Evolutionary conservation across 2,329 filamentous ascomycete species (phyloP).

Genomic region (Calcarisporium arbuscula): DNA sequence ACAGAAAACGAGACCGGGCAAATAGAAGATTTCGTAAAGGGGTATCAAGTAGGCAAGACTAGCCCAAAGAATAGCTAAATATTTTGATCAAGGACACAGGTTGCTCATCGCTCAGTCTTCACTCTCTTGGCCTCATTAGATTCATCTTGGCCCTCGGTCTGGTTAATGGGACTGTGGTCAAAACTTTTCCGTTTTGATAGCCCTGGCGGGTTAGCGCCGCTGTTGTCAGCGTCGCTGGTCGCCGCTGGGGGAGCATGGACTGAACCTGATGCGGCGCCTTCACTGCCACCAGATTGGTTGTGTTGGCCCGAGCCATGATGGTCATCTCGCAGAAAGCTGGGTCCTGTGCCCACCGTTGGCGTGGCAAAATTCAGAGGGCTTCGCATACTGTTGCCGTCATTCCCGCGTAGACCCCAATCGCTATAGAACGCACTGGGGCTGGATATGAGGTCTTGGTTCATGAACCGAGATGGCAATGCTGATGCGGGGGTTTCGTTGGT

Average conservation of each 20-base stretch:
- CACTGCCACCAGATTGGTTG: constrained; percentile 14
- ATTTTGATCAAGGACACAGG: too few species aligned
- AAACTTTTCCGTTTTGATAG: constrained; percentile 51
- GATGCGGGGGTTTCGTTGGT: constrained; percentile 72
- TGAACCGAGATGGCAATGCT: constrained; percentile 83
- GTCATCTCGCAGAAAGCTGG: constrained; percentile 58
- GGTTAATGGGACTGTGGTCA: too few species aligned
- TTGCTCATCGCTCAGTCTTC: constrained; percentile 39
- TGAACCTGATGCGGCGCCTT: constrained; percentile 9
- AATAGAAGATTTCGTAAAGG: too few species aligned
- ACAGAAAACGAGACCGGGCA: too few species aligned
- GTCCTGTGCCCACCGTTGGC: constrained; percentile 58
- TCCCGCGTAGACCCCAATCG: constrained; percentile 73
- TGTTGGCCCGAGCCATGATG: constrained; percentile 15
- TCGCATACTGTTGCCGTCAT: constrained; percentile 78
- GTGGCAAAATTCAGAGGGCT: constrained; percentile 92
- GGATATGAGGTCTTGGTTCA: constrained; percentile 79
- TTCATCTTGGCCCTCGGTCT: constrained; percentile 34
- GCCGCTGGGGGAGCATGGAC: constrained; percentile 7
- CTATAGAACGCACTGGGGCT: constrained; percentile 90
- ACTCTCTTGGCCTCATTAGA: constrained; percentile 46
- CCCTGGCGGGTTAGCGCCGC: constrained; percentile 1
- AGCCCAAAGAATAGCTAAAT: constrained; percentile 5
- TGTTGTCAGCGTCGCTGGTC: constrained; percentile 8
- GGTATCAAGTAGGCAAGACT: neutral